Evolutionary conservation across 192 early-diverging fungal genomes (phyloP).

Genomic region (Physocladia obscura): DNA sequence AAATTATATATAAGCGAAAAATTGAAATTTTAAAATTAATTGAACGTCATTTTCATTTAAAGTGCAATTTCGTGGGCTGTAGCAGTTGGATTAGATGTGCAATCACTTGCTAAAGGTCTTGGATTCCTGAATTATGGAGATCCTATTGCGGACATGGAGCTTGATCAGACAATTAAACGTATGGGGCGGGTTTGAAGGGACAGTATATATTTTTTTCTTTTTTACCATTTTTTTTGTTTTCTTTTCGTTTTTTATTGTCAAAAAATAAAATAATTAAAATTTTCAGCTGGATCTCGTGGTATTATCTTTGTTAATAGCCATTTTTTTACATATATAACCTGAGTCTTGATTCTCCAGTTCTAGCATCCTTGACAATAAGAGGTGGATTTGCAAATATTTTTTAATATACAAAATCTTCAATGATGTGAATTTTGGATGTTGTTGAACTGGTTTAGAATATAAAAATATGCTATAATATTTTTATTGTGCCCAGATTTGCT

Average conservation of each 20-base stretch:
- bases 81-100: slow-evolving; percentile 15
- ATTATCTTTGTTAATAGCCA: too few species aligned
- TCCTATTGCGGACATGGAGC: slow-evolving; percentile 31
- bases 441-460: too few species aligned
- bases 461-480: too few species aligned
- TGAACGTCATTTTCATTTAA: neutral
- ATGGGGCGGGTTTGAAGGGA: slow-evolving; percentile 14
- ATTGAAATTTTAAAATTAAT: neutral
- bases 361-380: too few species aligned
- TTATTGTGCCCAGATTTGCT: too few species aligned
- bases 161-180: slow-evolving; percentile 34
- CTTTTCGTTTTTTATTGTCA: neutral
- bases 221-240: neutral
- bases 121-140: slow-evolving; percentile 33
- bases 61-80: slow-evolving; percentile 24
- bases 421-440: too few species aligned
- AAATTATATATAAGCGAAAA: neutral
- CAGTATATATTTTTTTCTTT: neutral
- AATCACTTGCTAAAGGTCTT: slow-evolving; percentile 17
- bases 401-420: too few species aligned
- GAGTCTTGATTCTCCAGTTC: too few species aligned
- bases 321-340: too few species aligned
- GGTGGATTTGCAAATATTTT: too few species aligned
- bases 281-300: too few species aligned
- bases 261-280: neutral